phyloP scores from a whole-genome alignment of 768 basidiomycete species.

The Pulveroboletus sp. region DNA sequence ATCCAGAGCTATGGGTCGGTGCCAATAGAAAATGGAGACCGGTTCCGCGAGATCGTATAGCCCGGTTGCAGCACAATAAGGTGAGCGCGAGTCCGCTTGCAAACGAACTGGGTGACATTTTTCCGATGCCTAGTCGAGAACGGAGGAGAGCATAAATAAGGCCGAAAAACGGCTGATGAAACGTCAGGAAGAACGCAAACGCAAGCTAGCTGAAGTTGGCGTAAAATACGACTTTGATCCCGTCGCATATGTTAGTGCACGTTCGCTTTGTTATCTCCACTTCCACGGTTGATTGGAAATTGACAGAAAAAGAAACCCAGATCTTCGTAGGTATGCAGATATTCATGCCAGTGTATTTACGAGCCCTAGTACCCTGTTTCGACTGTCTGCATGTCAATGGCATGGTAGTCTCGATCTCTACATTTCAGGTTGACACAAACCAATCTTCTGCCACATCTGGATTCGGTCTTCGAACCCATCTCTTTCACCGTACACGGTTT shows the following conservation, averaged over 20 bases:
- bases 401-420: background rate
- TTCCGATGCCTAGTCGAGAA: slow-evolving; percentile 52
- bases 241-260: slow-evolving; percentile 73
- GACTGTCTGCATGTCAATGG: too few relatives aligned
- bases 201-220: slow-evolving; percentile 73
- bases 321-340: slow-evolving; percentile 13
- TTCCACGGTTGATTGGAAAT: background rate
- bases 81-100: slow-evolving; percentile 34
- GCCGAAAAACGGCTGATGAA: slow-evolving; percentile 67
- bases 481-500: too few relatives aligned
- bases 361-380: background rate
- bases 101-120: slow-evolving; percentile 6
- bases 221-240: slow-evolving; percentile 83
- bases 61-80: slow-evolving; percentile 77
- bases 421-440: background rate
- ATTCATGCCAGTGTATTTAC: background rate
- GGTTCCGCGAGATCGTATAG: slow-evolving; percentile 70
- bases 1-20: slow-evolving; percentile 95
- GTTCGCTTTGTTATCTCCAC: background rate
- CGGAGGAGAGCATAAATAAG: slow-evolving; percentile 60
- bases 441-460: background rate
- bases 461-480: background rate
- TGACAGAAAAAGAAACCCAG: slow-evolving; percentile 36
- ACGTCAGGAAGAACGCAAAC: slow-evolving; percentile 73
- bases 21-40: slow-evolving; percentile 87